Evolutionary conservation across 495 filamentous ascomycete genomes (phyloP).

Genomic region (Apiosordaria backusii): DNA sequence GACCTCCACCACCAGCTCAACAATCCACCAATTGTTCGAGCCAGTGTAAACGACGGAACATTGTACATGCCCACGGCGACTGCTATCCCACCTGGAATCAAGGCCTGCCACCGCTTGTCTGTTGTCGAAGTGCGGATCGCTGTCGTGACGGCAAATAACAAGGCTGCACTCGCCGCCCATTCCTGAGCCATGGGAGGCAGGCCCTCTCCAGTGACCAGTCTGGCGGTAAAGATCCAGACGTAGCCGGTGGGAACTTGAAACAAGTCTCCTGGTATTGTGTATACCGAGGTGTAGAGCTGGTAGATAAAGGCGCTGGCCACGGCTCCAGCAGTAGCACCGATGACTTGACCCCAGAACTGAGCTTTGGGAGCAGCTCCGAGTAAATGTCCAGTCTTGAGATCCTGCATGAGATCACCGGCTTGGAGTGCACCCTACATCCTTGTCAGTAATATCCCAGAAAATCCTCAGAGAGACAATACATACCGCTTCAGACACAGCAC

Average conservation of each 20-base stretch:
- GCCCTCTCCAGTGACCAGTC: slow-evolving; percentile 90
- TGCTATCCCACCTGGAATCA: slow-evolving; percentile 88
- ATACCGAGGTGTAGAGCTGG: slow-evolving; percentile 85
- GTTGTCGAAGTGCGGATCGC: slow-evolving; percentile 53
- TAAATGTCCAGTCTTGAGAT: slow-evolving; percentile 94
- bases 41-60: slow-evolving; percentile 90
- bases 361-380: slow-evolving; percentile 88
- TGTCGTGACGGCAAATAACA: slow-evolving; percentile 67
- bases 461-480: slow-evolving; percentile 2
- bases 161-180: slow-evolving; percentile 66
- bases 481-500: slow-evolving; percentile 62
- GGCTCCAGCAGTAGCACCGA: slow-evolving; percentile 85
- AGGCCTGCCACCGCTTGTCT: slow-evolving; percentile 51
- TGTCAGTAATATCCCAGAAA: background rate
- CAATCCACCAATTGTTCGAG: slow-evolving; percentile 79
- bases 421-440: slow-evolving; percentile 80
- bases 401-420: slow-evolving; percentile 97
- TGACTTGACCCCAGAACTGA: slow-evolving; percentile 94
- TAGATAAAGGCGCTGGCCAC: slow-evolving; percentile 85
- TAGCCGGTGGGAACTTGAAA: slow-evolving; percentile 94
- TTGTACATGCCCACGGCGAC: slow-evolving; percentile 99
- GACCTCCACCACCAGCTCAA: slow-evolving; percentile 77
- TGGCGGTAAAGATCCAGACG: slow-evolving; percentile 95
- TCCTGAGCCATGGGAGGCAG: slow-evolving; percentile 77
- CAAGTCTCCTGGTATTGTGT: slow-evolving; percentile 77